A percentile compares a stretch with the other conserved stretches of the same genome.
Evolutionary conservation across 2,329 filamentous ascomycete species (phyloP).

Genomic region (Ophiocordyceps camponoti-rufipedis): DNA sequence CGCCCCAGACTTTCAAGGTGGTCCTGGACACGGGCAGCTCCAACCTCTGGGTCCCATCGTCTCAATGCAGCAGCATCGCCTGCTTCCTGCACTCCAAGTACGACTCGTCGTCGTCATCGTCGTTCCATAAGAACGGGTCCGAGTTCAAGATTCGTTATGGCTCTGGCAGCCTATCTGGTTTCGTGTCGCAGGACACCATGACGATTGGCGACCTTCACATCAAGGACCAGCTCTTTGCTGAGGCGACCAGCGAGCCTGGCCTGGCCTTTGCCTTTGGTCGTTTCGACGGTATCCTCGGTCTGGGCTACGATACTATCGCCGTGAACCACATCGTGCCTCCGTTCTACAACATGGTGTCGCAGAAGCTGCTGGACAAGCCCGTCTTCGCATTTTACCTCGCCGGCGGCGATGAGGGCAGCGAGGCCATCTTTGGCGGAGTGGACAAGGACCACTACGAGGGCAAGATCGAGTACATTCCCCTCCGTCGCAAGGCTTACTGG

Average conservation of each 20-base stretch:
- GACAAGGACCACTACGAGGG: conserved; percentile 67
- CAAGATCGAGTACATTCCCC: conserved; percentile 79
- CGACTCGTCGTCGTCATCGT: conserved; percentile 73
- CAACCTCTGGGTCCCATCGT: conserved; percentile 95
- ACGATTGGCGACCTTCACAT: conserved; percentile 78
- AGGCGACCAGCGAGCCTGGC: conserved; percentile 89
- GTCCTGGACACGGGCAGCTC: conserved; percentile 96
- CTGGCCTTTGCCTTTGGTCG: conserved; percentile 94
- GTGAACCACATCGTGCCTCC: conserved; percentile 89
- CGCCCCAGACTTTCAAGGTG: conserved; percentile 93
- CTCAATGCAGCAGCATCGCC: conserved; percentile 81
- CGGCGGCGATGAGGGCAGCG: conserved; percentile 54
- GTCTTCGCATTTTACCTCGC: conserved; percentile 96
- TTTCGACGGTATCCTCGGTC: conserved; percentile 90
- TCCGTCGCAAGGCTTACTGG: conserved; percentile 99
- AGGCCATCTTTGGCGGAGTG: conserved; percentile 78
- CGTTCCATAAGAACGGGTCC: conserved; percentile 86
- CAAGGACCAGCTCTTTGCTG: conserved; percentile 84
- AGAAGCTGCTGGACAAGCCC: conserved; percentile 75
- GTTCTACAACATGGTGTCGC: conserved; percentile 90
- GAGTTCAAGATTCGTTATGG: conserved; percentile 90
- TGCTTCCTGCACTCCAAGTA: conserved; percentile 97
- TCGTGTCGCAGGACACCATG: conserved; percentile 76
- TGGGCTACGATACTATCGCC: conserved; percentile 91
- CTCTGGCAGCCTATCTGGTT: conserved; percentile 84